Evolutionary conservation across 106 monocot species (phyloP).

Genomic region (Phalaenopsis aphrodite): DNA sequence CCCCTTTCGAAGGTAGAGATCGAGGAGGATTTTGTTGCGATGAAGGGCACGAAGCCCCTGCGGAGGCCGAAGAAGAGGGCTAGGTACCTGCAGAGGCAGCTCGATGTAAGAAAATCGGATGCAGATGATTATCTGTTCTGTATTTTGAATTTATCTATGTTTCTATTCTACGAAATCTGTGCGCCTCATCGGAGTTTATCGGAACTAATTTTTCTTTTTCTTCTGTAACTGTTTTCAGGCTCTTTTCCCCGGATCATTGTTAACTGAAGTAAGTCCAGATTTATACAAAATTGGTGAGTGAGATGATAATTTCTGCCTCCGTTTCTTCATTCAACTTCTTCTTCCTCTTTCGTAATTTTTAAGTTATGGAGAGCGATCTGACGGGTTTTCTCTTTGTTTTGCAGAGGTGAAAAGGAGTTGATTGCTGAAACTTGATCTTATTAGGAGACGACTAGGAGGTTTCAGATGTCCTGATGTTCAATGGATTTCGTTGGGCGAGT

Average conservation of each 20-base stretch:
- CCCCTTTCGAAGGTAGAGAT: conserved; percentile 72
- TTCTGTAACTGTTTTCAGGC: conserved; percentile 11
- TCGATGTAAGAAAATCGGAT: conserved; percentile 18
- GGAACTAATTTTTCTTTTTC: conserved; percentile 1
- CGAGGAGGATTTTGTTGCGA: conserved; percentile 65
- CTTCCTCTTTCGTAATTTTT: not conserved
- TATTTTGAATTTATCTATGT: not conserved
- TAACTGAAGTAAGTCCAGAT: conserved; percentile 26
- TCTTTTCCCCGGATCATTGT: conserved; percentile 23
- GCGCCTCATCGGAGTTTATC: not conserved
- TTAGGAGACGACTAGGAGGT: not conserved
- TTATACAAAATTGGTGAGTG: conserved; percentile 26
- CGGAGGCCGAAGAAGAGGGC: conserved; percentile 67
- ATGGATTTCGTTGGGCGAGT: not conserved
- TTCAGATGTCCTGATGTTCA: not conserved
- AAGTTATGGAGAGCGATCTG: not conserved
- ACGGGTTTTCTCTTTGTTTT: not conserved
- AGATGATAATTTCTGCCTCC: not conserved
- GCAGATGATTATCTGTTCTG: not conserved
- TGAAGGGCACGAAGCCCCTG: conserved; percentile 66
- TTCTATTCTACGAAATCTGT: not conserved
- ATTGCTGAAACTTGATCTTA: not conserved
- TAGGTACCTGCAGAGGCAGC: conserved; percentile 36
- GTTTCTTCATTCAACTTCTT: not conserved
- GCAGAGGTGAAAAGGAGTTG: not conserved